Base-by-base conservation (phyloP, 352 stramenopile species). In the Peronospora farinosa region DNA sequence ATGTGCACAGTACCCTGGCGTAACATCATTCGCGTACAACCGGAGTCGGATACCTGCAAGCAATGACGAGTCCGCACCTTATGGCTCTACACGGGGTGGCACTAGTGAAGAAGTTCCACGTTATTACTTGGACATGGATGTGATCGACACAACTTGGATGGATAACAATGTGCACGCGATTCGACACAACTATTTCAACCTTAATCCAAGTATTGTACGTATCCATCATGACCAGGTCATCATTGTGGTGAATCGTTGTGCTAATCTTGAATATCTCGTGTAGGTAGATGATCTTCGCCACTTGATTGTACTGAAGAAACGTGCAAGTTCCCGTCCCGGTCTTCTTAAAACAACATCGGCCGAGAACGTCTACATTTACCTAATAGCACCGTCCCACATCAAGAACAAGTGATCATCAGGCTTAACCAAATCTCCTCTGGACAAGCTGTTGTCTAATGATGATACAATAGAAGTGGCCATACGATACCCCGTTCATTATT, bases 111-210 rank as follows among this genome's bases (percentile, higher is more conserved):
- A 62, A 0, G 31, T 57, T 2, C 48, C 52, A 9, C 50, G 63
- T 8, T 44, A 74, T 28, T 91, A 77, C 51, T 60, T 95, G 13
- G 82, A 93, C 60, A 72, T 89, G 39, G 86, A 95, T 61, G 82
- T 90, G 12, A 87, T 96, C 48, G 84, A 95, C 55, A 95, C 78
- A 19, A 92, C 86, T 8, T 88, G 76, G 61, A 84, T 94, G 46
- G 81, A 93, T 51, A 84, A 83, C 36, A 95, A 95, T 44, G 77
- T 95, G 36, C 78, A 89, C 53, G 64, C 67, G 21, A 75, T 92
- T 36, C 72, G 84, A 2, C 84, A 95, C 68, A 88, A 84, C 51
- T 92, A 86, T 55, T 95, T 89, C 57, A 92, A 85, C 45, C 49
- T 95, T 19, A 95, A 95, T 50, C 65, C 77, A 31, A 91, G 80